Evolutionary conservation across 768 basidiomycete species (phyloP).

Genomic region (Lactifluus volemus): DNA sequence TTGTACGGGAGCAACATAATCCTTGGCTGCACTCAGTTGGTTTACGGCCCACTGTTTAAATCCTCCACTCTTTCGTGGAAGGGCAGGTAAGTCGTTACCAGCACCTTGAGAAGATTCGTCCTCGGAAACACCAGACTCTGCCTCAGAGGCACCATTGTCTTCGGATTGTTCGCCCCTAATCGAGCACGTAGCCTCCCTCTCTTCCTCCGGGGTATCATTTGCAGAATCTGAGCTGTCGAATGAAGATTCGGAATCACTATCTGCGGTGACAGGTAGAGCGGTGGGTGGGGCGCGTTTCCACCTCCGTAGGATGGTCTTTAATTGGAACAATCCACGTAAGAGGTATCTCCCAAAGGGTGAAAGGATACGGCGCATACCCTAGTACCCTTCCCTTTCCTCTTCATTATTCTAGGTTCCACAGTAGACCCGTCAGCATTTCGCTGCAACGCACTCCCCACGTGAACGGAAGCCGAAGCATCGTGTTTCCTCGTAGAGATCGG

Average conservation of each 20-base stretch:
- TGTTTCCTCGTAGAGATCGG: constrained; percentile 8
- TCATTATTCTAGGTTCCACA: constrained; percentile 39
- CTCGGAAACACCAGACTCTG: constrained; percentile 16
- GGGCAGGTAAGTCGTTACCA: constrained; percentile 20
- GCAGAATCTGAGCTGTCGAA: constrained; percentile 76
- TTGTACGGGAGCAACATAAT: constrained; percentile 27
- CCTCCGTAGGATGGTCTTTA: constrained; percentile 35
- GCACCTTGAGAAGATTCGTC: constrained; percentile 22
- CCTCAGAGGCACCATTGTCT: constrained; percentile 3
- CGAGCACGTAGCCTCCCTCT: constrained; percentile 23
- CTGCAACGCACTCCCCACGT: constrained; percentile 58
- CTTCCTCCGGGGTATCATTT: constrained; percentile 35
- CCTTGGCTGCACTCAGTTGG: constrained; percentile 52
- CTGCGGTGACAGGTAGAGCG: constrained; percentile 23
- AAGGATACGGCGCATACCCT: constrained; percentile 32
- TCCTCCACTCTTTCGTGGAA: constrained; percentile 35
- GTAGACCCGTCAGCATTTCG: constrained; percentile 56
- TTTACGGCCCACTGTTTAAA: constrained; percentile 91
- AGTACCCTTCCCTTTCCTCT: constrained; percentile 34
- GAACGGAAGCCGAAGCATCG: constrained; percentile 22
- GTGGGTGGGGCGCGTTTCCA: constrained; percentile 37
- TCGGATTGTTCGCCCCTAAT: constrained; percentile 14
- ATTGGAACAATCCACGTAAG: neutral
- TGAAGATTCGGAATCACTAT: constrained; percentile 44
- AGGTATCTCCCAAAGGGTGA: neutral